Percentiles rank a stretch among this genome's conserved stretches.
These are phyloP conservation scores for Mycena amicta DNA, from an alignment of 768 basidiomycete species.

Conservation along the genomic window DNA sequence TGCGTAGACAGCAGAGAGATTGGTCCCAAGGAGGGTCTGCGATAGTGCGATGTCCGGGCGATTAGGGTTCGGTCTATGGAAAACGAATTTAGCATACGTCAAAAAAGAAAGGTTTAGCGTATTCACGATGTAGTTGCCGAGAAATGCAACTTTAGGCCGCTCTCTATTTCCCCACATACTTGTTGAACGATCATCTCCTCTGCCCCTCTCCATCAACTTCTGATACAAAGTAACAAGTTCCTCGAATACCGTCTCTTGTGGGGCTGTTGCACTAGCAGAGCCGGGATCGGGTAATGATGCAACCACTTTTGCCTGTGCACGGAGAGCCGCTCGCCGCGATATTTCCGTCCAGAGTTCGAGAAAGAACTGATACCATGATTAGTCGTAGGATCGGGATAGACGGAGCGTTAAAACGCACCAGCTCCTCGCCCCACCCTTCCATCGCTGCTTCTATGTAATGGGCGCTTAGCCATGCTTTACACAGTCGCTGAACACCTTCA, in stretches of 20 bases:
- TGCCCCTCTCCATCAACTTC: slow-evolving; percentile 61
- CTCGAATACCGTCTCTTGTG: slow-evolving; percentile 78
- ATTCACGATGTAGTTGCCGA: slow-evolving; percentile 49
- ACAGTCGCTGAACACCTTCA: slow-evolving; percentile 79
- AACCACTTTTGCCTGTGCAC: slow-evolving; percentile 51
- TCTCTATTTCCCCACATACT: slow-evolving; percentile 80
- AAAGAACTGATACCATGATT: slow-evolving; percentile 84
- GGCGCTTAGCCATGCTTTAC: slow-evolving; percentile 85
- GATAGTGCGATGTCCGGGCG: slow-evolving; percentile 52
- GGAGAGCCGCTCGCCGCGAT: slow-evolving; percentile 57
- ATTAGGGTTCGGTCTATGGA: slow-evolving; percentile 24
- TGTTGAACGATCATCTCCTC: slow-evolving; percentile 89
- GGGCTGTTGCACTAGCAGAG: slow-evolving; percentile 33
- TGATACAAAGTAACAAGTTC: slow-evolving; percentile 68
- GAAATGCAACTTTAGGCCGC: slow-evolving; percentile 73
- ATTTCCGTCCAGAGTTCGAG: slow-evolving; percentile 88
- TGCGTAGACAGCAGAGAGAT: slow-evolving; percentile 83
- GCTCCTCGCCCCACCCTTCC: slow-evolving; percentile 86
- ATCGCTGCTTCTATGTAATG: slow-evolving; percentile 71
- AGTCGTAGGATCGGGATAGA: too few species aligned
- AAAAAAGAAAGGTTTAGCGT: not conserved
- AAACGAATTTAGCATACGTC: slow-evolving; percentile 1
- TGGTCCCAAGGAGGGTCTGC: slow-evolving; percentile 70
- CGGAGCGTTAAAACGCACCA: too few species aligned
- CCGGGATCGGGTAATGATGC: slow-evolving; percentile 53